phyloP scores from a whole-genome alignment of 2,329 filamentous ascomycete species.

The Alternaria sp. region DNA sequence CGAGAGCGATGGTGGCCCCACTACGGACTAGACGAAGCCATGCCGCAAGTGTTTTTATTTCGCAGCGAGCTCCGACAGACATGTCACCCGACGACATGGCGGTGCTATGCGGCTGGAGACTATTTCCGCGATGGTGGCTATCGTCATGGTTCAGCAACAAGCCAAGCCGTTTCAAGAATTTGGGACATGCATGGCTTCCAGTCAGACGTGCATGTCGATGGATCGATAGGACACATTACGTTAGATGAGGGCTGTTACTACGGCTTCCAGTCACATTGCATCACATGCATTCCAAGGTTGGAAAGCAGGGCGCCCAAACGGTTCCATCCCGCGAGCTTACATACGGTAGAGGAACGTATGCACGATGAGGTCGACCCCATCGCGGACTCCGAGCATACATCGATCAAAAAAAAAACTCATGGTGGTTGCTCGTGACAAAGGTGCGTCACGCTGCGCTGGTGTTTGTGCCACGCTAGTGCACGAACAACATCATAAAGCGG shows the following conservation, averaged over 20 bases:
- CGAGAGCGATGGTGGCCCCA: constrained; percentile 13
- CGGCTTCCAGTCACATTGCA: constrained; percentile 8
- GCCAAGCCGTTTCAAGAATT: constrained; percentile 17
- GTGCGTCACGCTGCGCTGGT: constrained; percentile 7
- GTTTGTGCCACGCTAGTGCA: constrained; percentile 19
- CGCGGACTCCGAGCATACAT: constrained; percentile 11
- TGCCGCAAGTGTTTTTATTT: constrained; percentile 3
- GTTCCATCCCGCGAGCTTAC: constrained; percentile 31
- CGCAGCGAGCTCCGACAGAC: constrained; percentile 1
- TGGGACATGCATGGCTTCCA: constrained; percentile 15
- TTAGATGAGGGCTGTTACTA: constrained; percentile 19
- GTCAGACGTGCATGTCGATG: constrained; percentile 18
- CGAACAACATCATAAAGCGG: constrained; percentile 24
- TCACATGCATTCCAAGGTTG: constrained; percentile 4
- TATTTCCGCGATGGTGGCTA: constrained; percentile 6
- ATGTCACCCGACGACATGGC: constrained; percentile 11
- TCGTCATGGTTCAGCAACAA: constrained; percentile 2
- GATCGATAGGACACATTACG: constrained; percentile 16
- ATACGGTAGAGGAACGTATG: constrained; percentile 4
- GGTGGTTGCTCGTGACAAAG: constrained; percentile 5
- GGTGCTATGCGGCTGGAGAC: constrained; percentile 12
- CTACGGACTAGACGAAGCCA: constrained; percentile 2
- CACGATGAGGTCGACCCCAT: constrained; percentile 11
- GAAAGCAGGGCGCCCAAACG: constrained; percentile 24
- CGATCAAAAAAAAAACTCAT: constrained; percentile 2